Base-by-base conservation (phyloP, 2,329 filamentous ascomycete genomes). In the Colletotrichum tabaci region DNA sequence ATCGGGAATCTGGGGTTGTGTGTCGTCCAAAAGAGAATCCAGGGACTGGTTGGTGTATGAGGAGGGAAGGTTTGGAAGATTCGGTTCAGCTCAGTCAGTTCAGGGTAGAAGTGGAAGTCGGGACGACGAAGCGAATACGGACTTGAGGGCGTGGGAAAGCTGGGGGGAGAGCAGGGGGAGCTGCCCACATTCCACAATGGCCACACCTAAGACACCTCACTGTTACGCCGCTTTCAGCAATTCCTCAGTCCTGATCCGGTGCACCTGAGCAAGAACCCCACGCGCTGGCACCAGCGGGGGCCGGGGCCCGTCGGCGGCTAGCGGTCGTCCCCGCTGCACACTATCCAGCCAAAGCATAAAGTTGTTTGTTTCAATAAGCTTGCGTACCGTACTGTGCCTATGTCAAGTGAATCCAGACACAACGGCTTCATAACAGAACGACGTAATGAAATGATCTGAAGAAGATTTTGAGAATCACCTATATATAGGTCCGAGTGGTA, bases 91-190 rank as follows among this genome's bases (percentile, higher is more conserved):
- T 15, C 15, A 50, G 58, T 15, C 15, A 50, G 58, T 13, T 52
- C 35, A 44, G 47, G 61, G 61, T 23, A 23, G 46, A 40, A 6
- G 60, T 30, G 64, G 50, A 10, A 38, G 44, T 52, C 57, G 50
- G 68, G 64, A 67, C 64, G 58, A 67, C 23, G 30, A 68, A 71
- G 56, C 42, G 52, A 56, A 56, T 56, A 56, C 40, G n/a, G 53
- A 40, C n/a, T 38, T 23, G 35, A 35, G 30, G 35, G 35, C n/a
- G 15, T 18, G 40, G 50, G 50, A 61, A 56, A 60, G 46, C 57
- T 61, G 62, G 55, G 62, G 44, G 26, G 26, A 30, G 62, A 46
- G 52, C 61, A 23, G 42, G 44, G 61, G 61, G 49, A 71, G 58
- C 44, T 60, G 65, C 30, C 58, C 58, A 35, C 60, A 68, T 63